These are phyloP conservation scores for Pezicula neosporulosa DNA, from an alignment of 2,329 filamentous ascomycete genomes.

Conservation along the genomic window DNA sequence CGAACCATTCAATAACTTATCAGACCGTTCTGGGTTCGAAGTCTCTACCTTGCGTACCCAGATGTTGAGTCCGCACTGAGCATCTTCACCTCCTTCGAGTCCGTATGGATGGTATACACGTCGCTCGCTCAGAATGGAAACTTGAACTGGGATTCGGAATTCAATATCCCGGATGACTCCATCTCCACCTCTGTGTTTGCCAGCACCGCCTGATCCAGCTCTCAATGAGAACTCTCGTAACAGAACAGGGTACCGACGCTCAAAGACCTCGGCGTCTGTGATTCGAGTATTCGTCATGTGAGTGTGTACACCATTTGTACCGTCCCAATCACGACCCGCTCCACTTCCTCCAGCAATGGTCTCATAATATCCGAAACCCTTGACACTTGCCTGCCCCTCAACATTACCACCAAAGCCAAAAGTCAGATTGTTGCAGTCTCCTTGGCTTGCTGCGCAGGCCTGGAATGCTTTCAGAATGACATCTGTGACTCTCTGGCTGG, in stretches of 20 bases:
- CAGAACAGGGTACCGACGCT: slow-evolving; percentile 72
- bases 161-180: slow-evolving; percentile 79
- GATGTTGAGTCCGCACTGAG: slow-evolving; percentile 74
- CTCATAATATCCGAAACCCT: slow-evolving; percentile 84
- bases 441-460: slow-evolving; percentile 75
- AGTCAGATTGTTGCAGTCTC: slow-evolving; percentile 81
- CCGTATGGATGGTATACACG: slow-evolving; percentile 78
- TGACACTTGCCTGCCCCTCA: slow-evolving; percentile 53
- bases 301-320: slow-evolving; percentile 56
- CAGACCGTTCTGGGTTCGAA: slow-evolving; percentile 44
- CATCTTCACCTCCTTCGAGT: slow-evolving; percentile 78
- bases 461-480: slow-evolving; percentile 78
- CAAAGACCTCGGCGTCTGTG: slow-evolving; percentile 76
- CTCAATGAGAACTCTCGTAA: slow-evolving; percentile 67
- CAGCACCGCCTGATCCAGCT: slow-evolving; percentile 57
- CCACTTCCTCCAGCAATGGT: slow-evolving; percentile 78
- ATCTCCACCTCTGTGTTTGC: slow-evolving; percentile 68
- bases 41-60: slow-evolving; percentile 76
- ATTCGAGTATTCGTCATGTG: slow-evolving; percentile 88
- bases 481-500: slow-evolving; percentile 76
- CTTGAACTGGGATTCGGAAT: slow-evolving; percentile 73
- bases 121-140: slow-evolving; percentile 74
- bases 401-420: slow-evolving; percentile 76
- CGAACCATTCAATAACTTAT: slow-evolving; percentile 28
- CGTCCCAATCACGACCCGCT: slow-evolving; percentile 69